phyloP scores from a whole-genome alignment of 2,329 filamentous ascomycete species.

The Phaeosphaeria sp. region DNA sequence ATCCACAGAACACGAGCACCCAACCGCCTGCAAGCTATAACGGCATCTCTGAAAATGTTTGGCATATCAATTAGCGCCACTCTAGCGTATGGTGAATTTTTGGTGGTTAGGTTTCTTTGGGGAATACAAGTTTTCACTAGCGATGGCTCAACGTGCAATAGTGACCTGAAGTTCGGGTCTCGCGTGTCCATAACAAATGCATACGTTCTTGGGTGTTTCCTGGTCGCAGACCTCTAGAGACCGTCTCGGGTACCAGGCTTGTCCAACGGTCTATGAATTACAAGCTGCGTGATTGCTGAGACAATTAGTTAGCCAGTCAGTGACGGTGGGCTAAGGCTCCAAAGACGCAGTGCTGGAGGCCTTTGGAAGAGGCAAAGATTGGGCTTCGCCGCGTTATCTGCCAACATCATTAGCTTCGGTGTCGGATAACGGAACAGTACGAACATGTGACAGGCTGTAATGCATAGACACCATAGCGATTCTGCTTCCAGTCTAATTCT shows the following conservation, averaged over 20 bases:
- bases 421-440: background rate
- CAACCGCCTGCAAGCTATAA: background rate
- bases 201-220: background rate
- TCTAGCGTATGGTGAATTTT: background rate
- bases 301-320: background rate
- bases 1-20: background rate
- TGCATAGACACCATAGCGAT: background rate
- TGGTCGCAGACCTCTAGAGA: background rate
- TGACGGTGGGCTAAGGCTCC: background rate
- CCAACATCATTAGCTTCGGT: background rate
- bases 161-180: background rate
- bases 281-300: background rate
- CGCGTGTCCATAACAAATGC: background rate
- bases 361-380: background rate
- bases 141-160: background rate
- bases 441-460: background rate
- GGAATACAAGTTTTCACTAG: background rate
- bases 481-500: background rate
- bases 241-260: background rate
- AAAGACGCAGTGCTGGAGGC: background rate
- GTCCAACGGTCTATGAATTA: background rate
- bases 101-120: background rate
- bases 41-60: background rate
- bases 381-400: background rate
- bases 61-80: background rate